These are phyloP conservation scores for Solanum arcanum DNA, from an alignment of 257 asterid species.

Conservation along the genomic window DNA sequence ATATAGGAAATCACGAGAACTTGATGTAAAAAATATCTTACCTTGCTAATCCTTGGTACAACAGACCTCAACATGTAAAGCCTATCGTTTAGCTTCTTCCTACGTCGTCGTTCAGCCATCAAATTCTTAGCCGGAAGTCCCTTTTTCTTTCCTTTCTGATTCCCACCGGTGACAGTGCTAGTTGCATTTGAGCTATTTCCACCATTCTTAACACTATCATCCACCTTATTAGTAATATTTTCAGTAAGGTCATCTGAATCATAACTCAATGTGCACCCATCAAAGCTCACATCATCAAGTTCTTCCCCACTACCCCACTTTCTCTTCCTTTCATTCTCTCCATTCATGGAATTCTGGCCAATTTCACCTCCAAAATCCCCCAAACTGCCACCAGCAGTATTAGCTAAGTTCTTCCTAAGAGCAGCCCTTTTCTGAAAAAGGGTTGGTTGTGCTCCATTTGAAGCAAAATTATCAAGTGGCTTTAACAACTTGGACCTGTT, in stretches of 20 bases:
- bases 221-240: slow-evolving; percentile 10
- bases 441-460: slow-evolving; percentile 72
- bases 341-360: slow-evolving; percentile 15
- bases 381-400: slow-evolving; percentile 9
- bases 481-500: slow-evolving; percentile 64
- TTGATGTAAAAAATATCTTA: slow-evolving; percentile 12
- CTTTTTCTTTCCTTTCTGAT: slow-evolving; percentile 61
- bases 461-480: slow-evolving; percentile 63
- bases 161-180: slow-evolving; percentile 31
- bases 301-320: slow-evolving; percentile 48
- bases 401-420: slow-evolving; percentile 24
- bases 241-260: slow-evolving; percentile 75
- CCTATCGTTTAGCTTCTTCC: slow-evolving; percentile 96
- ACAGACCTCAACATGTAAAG: slow-evolving; percentile 86
- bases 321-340: slow-evolving; percentile 30
- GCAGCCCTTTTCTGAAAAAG: slow-evolving; percentile 95
- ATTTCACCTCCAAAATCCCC: slow-evolving; percentile 33
- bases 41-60: slow-evolving; percentile 97
- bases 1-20: slow-evolving; percentile 30
- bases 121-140: slow-evolving; percentile 91
- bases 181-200: slow-evolving; percentile 31
- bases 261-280: slow-evolving; percentile 50
- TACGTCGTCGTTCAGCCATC: slow-evolving; percentile 93
- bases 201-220: slow-evolving; percentile 28
- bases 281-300: slow-evolving; percentile 60